Conservation (phyloP, 2,329 filamentous ascomycete genomes). For the Grosmannia serpens region DNA sequence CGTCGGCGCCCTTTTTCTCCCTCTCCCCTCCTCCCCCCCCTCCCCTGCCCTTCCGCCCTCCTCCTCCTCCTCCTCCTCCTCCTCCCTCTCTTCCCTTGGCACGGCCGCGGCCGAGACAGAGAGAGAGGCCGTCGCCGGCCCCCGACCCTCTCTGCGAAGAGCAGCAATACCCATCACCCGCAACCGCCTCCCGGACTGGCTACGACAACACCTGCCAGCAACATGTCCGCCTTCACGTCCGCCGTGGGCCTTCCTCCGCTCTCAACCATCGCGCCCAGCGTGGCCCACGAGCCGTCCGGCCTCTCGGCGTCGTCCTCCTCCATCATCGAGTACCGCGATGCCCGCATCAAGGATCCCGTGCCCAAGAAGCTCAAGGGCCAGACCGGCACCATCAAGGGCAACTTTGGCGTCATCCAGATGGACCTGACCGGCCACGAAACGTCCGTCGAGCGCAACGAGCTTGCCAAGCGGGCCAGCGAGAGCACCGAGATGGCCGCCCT, state of each 20-base stretch:
- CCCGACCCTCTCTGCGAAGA: background rate
- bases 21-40: background rate
- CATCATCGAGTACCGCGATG: conserved; percentile 23
- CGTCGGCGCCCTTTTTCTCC: conserved; percentile 1
- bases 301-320: background rate
- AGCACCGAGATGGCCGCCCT: conserved; percentile 47
- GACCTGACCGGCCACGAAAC: conserved; percentile 34
- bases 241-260: conserved; percentile 10
- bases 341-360: conserved; percentile 43
- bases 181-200: no score
- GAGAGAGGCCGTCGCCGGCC: no score
- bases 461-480: conserved; percentile 51
- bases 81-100: background rate
- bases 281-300: conserved; percentile 1
- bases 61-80: background rate
- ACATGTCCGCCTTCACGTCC: conserved; percentile 9
- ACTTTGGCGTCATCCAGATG: conserved; percentile 54
- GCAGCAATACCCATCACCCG: background rate
- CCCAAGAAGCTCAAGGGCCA: conserved; percentile 52
- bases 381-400: conserved; percentile 43
- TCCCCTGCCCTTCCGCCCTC: background rate
- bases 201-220: background rate
- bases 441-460: conserved; percentile 33
- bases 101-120: no score
- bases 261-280: conserved; percentile 7